These are phyloP conservation scores for Coelastrella sp. DNA, from an alignment of 139 green algal genomes.

Conservation along the genomic window DNA sequence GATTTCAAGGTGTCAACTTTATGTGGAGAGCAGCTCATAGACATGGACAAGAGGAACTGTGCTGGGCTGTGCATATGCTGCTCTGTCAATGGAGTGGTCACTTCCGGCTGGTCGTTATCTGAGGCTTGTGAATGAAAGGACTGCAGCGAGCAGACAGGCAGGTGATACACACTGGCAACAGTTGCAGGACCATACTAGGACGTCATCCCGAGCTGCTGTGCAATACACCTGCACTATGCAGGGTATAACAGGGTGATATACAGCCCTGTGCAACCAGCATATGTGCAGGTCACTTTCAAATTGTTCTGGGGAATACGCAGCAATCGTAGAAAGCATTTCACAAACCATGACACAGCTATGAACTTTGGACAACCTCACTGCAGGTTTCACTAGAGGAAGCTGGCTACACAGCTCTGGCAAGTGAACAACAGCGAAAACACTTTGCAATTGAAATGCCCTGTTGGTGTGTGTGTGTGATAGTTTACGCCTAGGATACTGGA, in stretches of 20 bases:
- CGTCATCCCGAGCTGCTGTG: too few species aligned
- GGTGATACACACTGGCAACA: background rate
- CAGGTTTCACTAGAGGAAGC: too few species aligned
- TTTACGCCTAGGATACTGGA: background rate
- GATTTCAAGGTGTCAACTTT: background rate
- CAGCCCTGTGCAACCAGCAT: too few species aligned
- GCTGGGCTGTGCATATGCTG: background rate
- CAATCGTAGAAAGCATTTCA: too few species aligned
- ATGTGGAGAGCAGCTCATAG: background rate
- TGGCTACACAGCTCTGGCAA: too few species aligned
- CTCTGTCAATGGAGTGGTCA: background rate
- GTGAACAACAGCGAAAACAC: background rate
- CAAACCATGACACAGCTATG: too few species aligned
- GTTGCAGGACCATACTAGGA: too few species aligned
- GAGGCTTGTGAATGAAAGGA: background rate
- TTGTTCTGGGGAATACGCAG: too few species aligned
- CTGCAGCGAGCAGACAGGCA: background rate
- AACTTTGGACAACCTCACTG: too few species aligned
- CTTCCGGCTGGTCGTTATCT: background rate
- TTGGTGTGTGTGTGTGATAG: background rate
- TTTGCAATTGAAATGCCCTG: background rate
- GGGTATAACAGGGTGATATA: too few species aligned
- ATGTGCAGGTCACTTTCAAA: too few species aligned
- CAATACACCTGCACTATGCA: too few species aligned
- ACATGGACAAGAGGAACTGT: slow-evolving; percentile 15